Evolutionary conservation across 2,329 filamentous ascomycete species (phyloP), one percentile per base, ranked within the genome.

Genomic region (Fusarium secorum): DNA sequence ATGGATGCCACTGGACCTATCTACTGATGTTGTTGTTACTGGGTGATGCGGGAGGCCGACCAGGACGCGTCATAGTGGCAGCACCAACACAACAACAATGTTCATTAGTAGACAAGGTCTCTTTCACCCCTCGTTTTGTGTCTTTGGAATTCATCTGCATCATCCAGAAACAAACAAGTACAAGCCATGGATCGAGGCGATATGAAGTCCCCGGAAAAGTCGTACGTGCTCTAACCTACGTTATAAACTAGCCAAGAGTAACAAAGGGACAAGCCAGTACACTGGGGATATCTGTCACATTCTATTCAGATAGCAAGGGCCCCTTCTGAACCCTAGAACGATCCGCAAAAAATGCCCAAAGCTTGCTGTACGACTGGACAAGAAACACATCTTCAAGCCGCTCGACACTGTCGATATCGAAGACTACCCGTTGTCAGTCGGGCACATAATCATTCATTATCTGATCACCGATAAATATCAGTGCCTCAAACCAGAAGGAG

Each of bases 391-490:
- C 11, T 63, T 38, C 2, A 39, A 24, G 1, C 26, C 52, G 1
- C 24, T 32, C 0, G 24, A 60, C 7, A 17, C 2, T 3, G 22
- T 51, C 8, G 17, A 66, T 5, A 18, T 65, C 0, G 7, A 32
- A n/a, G 57, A 66, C 1, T 53, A 66, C 3, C 15, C 61, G 3
- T 52, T 46, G 13, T 26, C 56, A 0, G 26, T 45, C 2, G 68
- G 68, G 5, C 53, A 60, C 14, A 39, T 60, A 0, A 5, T 72
- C 0, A 30, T 72, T 6, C 28, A 72, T 1, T 72, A 52, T 11
- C 5, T 72, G 1, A 5, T 11, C 3, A 42, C 64, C 4, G 51
- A 52, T 1, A 30, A 9, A 17, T 72, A 72, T 11, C 38, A 60
- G 20, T 33, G 45, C 1, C 51, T 72, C 1, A 42, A 35, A 5